Conservation (phyloP, 2,329 filamentous ascomycete species). For the Aspergillus neotritici region DNA sequence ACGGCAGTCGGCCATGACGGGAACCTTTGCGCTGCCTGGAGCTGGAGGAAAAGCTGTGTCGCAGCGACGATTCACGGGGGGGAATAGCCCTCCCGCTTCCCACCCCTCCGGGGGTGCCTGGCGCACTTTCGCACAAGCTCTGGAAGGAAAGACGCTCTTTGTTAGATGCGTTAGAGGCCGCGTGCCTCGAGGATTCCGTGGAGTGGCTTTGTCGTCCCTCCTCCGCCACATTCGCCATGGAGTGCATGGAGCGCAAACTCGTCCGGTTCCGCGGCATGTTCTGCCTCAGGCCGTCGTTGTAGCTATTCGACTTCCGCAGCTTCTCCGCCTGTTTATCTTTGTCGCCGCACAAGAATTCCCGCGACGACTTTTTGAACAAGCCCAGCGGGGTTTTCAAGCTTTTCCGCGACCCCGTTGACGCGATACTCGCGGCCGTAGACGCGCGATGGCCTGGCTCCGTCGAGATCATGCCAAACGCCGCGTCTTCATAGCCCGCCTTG, state of each 20-base stretch:
- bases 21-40: constrained; percentile 51
- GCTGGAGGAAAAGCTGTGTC: constrained; percentile 49
- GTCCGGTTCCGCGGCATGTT: constrained; percentile 32
- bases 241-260: constrained; percentile 37
- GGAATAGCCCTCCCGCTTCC: constrained; percentile 56
- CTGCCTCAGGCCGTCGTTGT: constrained; percentile 30
- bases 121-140: constrained; percentile 20
- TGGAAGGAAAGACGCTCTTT: constrained; percentile 34
- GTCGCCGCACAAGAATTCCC: constrained; percentile 35
- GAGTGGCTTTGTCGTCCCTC: constrained; percentile 23
- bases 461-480: constrained; percentile 36
- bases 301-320: constrained; percentile 28
- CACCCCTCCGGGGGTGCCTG: constrained; percentile 32
- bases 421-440: constrained; percentile 36
- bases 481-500: constrained; percentile 28
- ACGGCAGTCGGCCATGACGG: constrained; percentile 38
- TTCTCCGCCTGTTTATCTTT: constrained; percentile 32
- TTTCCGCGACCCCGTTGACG: constrained; percentile 36
- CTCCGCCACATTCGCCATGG: constrained; percentile 41
- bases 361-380: constrained; percentile 32
- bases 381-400: constrained; percentile 33
- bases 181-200: constrained; percentile 16
- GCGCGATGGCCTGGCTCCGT: constrained; percentile 35
- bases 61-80: constrained; percentile 61
- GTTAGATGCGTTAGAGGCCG: constrained; percentile 16